A percentile compares a stretch with the other conserved stretches of the same genome.
Evolutionary conservation across 1,284 basidiomycete genomes (phyloP).

Genomic region (Anthracocystis panici-leucophaei): DNA sequence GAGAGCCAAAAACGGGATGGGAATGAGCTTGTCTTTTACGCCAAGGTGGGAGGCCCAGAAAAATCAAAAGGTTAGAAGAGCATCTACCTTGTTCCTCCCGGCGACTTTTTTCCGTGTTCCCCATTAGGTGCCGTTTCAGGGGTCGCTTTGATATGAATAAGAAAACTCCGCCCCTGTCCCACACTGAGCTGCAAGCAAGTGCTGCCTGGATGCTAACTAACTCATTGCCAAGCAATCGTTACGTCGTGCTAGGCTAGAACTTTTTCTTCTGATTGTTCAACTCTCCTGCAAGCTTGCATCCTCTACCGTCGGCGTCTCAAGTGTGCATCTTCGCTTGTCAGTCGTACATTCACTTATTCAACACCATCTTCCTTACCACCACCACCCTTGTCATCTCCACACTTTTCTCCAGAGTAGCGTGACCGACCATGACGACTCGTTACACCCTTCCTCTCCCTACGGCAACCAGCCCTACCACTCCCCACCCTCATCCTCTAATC

Average conservation of each 20-base stretch:
- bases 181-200: no score
- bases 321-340: no score
- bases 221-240: constrained; percentile 6
- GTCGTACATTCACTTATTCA: background rate
- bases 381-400: constrained; percentile 1
- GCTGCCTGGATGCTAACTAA: background rate
- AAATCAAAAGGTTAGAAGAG: constrained; percentile 15
- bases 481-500: constrained; percentile 17
- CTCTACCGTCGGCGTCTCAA: no score
- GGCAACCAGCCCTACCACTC: constrained; percentile 6
- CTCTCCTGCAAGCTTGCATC: no score
- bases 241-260: background rate
- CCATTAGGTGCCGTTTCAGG: background rate
- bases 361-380: background rate
- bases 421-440: constrained; percentile 1
- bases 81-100: constrained; percentile 10
- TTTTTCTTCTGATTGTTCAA: no score
- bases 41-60: background rate
- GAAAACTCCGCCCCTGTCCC: background rate
- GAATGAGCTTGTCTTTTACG: no score
- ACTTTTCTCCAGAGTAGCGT: background rate
- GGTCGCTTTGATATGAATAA: background rate
- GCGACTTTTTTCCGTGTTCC: constrained; percentile 5
- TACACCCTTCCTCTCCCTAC: constrained; percentile 14
- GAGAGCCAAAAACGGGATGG: background rate